Percentiles rank a stretch among this genome's conserved stretches.
These are phyloP conservation scores for Coemansia sp. DNA, from an alignment of 192 early-diverging fungal genomes.

Conservation along the genomic window DNA sequence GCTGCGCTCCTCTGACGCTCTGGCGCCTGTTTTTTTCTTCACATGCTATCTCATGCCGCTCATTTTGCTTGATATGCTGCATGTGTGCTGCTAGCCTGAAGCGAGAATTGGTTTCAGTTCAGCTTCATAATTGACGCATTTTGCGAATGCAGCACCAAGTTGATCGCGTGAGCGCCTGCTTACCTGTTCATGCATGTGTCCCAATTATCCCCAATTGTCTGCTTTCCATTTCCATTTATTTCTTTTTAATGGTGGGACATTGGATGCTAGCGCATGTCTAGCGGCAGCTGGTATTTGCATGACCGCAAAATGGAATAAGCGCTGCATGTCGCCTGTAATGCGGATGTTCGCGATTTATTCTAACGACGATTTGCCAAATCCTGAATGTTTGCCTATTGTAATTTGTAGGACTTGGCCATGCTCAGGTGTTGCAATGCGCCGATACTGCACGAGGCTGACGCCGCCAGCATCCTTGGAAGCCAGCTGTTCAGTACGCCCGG, in stretches of 20 bases:
- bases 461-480: conserved; percentile 32
- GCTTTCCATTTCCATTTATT: conserved; percentile 3
- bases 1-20: background rate
- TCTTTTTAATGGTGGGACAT: background rate
- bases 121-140: background rate
- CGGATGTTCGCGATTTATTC: conserved; percentile 3
- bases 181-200: background rate
- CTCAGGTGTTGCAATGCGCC: conserved; percentile 45
- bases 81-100: background rate
- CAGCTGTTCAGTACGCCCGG: conserved; percentile 46
- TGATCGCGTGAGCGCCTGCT: conserved; percentile 11
- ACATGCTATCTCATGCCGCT: background rate
- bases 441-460: conserved; percentile 23
- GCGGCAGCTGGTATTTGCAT: background rate
- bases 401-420: conserved; percentile 49
- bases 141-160: background rate
- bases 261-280: conserved; percentile 7
- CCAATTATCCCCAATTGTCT: background rate
- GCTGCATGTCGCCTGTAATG: background rate
- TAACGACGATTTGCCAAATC: conserved; percentile 1
- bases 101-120: background rate
- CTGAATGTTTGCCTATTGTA: conserved; percentile 4
- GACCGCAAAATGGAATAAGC: background rate
- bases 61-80: background rate
- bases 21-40: background rate